phyloP scores from a whole-genome alignment of 2,329 filamentous ascomycete genomes.

The Cladosporium austrohemisphaericum region DNA sequence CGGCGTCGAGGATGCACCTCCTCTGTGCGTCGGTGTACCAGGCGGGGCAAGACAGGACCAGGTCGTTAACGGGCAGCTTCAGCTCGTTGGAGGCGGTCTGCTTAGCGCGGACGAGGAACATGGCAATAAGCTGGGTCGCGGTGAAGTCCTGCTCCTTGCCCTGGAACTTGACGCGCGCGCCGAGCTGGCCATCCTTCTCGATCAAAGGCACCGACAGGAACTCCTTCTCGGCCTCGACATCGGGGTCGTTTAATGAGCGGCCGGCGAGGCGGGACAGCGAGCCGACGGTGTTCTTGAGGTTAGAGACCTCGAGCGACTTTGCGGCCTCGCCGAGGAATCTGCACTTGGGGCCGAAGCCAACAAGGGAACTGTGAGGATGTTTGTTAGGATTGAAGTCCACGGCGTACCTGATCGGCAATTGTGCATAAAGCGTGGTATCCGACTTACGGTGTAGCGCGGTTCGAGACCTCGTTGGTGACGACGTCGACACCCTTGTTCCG shows the following conservation, averaged over 20 bases:
- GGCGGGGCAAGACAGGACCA: conserved; percentile 89
- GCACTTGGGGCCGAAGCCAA: conserved; percentile 90
- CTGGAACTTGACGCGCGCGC: conserved; percentile 87
- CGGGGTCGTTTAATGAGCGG: conserved; percentile 80
- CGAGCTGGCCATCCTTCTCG: conserved; percentile 90
- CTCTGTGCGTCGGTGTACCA: conserved; percentile 98
- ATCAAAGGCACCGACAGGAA: conserved; percentile 81
- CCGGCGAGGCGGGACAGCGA: conserved; percentile 90
- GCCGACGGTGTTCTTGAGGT: conserved; percentile 97
- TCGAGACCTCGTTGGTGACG: conserved; percentile 98
- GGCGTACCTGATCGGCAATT: conserved; percentile 19
- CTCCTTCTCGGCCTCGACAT: conserved; percentile 88
- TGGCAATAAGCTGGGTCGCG: conserved; percentile 87
- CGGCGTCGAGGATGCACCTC: conserved; percentile 80
- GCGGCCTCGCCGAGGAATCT: conserved; percentile 92
- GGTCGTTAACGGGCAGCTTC: conserved; percentile 84
- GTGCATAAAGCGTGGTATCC: conserved; percentile 6
- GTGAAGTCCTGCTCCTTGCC: conserved; percentile 95
- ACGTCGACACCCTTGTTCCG: conserved; percentile 99
- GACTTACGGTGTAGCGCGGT: conserved; percentile 94
- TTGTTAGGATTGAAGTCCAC: conserved; percentile 7
- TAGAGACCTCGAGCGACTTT: conserved; percentile 98
- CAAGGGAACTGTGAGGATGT: conserved; percentile 65
- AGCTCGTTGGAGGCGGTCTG: conserved; percentile 81
- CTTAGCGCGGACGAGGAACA: conserved; percentile 95